Percentiles rank a stretch among this genome's conserved stretches.
Evolutionary conservation across 495 filamentous ascomycete species (phyloP).

Genomic region (Aspergillus sparsus): DNA sequence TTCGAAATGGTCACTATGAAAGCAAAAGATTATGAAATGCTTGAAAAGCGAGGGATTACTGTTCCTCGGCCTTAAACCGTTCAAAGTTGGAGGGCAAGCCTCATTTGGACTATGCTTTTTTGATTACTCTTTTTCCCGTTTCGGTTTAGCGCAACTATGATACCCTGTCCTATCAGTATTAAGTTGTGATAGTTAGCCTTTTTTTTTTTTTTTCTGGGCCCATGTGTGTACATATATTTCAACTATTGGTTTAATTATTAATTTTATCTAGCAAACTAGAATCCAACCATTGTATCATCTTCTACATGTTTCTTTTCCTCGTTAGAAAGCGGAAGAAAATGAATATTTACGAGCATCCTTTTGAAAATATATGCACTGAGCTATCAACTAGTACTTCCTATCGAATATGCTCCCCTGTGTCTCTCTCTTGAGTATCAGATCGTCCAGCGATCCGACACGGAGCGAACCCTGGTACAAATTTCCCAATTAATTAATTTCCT

Average conservation of each 20-base stretch:
- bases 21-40: slow-evolving; percentile 10
- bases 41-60: slow-evolving; percentile 5
- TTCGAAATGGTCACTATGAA: slow-evolving; percentile 26
- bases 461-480: too few species aligned
- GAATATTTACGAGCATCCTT: too few species aligned
- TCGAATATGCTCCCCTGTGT: neutral
- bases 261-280: neutral
- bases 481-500: too few species aligned
- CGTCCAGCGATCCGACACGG: neutral
- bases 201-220: neutral
- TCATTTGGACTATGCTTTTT: neutral
- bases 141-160: neutral
- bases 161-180: slow-evolving; percentile 1
- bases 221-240: neutral
- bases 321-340: neutral
- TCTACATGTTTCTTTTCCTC: neutral
- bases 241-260: neutral
- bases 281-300: neutral
- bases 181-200: neutral
- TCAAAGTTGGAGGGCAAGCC: neutral
- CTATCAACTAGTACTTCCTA: too few species aligned
- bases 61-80: neutral
- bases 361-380: too few species aligned
- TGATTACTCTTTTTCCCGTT: neutral
- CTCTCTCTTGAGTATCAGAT: neutral